Base-by-base conservation (phyloP, 257 asterid genomes). In the Leptodermis oblonga region DNA sequence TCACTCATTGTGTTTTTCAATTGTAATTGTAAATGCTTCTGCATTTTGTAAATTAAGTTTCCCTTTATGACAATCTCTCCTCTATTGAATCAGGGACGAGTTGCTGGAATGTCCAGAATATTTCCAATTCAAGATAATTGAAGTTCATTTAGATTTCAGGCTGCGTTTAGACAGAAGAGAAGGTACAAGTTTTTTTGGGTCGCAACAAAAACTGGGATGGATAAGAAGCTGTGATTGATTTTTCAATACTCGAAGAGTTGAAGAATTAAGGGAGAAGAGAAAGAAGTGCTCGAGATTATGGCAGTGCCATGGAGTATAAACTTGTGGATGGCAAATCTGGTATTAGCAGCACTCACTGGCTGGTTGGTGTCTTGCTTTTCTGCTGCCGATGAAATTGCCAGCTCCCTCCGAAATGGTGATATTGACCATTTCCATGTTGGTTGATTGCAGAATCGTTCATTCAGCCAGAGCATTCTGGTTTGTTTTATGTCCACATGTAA, bases 371-470 rank as follows among this genome's bases (percentile, higher is more conserved):
- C 90, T 74, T 89, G 96, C 79, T 80, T 89, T 68, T 80, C 80
- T 25, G 82, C 86, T 65, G 98, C 98, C 23, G 97, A 89, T 73
- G 96, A 92, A 77, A 85, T 86, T 61, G 98, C 96, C 48, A 62
- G 73, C 54, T 80, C 92, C 11, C 58, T 92, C 42, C 53, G 92
- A 43, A 78, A 76, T 20, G 95, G 94, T 13, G 95, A 87, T 49
- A 72, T 86, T 49, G 84, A 84, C 51, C 85, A 94, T 72, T 87
- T 84, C 52, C 85, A 83, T 77, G 90, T 85, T 68, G 96, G 93
- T 53, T 86, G 82, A 86, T 70, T 69, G 82, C 81, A n/a, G 86
- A 84, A 17, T 65, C 45, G 42, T 43, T 30, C 25, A 43, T 66
- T 22, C 36, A 23, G 20, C 5, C 14, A 30, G 28, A 26, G 66